These are phyloP conservation scores for Ascochyta fabae DNA, from an alignment of 2,329 filamentous ascomycete genomes.

Conservation along the genomic window DNA sequence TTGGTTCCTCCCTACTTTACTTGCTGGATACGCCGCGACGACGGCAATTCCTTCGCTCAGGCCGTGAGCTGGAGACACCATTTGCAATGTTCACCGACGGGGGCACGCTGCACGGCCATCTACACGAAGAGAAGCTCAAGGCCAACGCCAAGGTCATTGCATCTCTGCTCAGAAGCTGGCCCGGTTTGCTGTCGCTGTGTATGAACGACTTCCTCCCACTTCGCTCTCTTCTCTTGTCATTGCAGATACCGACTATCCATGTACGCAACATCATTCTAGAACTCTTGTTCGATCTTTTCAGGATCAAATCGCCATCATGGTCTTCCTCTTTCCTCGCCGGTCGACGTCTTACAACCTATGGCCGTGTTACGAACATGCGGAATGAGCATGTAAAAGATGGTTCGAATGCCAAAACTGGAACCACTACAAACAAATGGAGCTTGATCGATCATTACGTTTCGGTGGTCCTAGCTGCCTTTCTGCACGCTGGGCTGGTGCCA, in stretches of 20 bases:
- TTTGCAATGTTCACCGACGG: constrained; percentile 95
- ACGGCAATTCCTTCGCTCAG: constrained; percentile 82
- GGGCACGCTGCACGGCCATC: constrained; percentile 55
- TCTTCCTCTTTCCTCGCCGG: constrained; percentile 94
- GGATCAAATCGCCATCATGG: constrained; percentile 94
- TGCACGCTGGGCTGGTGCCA: constrained; percentile 74
- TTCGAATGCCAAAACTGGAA: constrained; percentile 67
- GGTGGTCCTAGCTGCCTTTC: constrained; percentile 81
- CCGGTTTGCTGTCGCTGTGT: constrained; percentile 84
- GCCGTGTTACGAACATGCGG: constrained; percentile 86
- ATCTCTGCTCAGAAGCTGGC: constrained; percentile 91
- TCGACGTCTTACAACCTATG: constrained; percentile 90
- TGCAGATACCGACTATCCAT: constrained; percentile 64
- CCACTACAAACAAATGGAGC: constrained; percentile 70
- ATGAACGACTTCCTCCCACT: constrained; percentile 89
- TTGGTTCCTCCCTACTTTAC: constrained; percentile 87
- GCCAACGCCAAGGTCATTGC: constrained; percentile 92
- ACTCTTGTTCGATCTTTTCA: constrained; percentile 79
- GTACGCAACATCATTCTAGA: constrained; percentile 83
- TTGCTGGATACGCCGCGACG: constrained; percentile 83
- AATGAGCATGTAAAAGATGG: constrained; percentile 61
- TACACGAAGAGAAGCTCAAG: constrained; percentile 71
- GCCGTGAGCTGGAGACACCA: constrained; percentile 82
- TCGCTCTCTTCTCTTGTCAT: constrained; percentile 74
- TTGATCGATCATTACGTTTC: constrained; percentile 95